Evolutionary conservation across 257 asterid species (phyloP), one percentile per base, ranked within the genome.

Genomic region (Mitragyna speciosa): DNA sequence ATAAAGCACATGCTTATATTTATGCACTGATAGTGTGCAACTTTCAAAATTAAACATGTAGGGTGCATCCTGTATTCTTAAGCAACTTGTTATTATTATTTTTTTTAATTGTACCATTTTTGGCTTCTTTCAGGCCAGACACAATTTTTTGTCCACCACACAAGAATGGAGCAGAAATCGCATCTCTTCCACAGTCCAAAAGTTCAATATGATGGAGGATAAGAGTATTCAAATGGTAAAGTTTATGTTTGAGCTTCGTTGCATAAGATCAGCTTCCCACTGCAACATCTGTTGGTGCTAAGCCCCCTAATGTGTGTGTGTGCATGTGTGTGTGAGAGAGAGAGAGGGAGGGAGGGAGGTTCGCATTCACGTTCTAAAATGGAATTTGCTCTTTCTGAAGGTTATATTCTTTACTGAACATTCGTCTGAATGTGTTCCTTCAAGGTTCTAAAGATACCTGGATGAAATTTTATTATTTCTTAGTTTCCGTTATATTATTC

Each of bases 201-300:
- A 87, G 81, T 87, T 87, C 80, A 86, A 84, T 72, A 65, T 75
- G 70, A 81, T 65, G 84, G 88, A 83, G 87, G 91, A 85, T 84
- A 89, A 83, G 86, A 83, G 64, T 71, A 19, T 52, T 84, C 87
- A 80, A 75, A 92, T 95, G 98, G 98, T 95, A 91, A 73, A 63
- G 75, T 4, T 0, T 39, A 54, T 54, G 7, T 47, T 11, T 54
- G 24, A 8, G 20, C 51, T 64, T 45, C 74, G 47, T 19, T 70
- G 24, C 28, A 73, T 26, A 2, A 48, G 6, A 56, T 28, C 16
- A 41, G 22, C 10, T 43, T 43, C 10, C 48, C 7, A 43, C 14
- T 49, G 56, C 19, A 49, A 49, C 48, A 43, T 15, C 0, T 49
- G 56, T 49, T 12, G 19, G 17, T 49, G 56, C 14, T 49, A 16